These are phyloP conservation scores for Limtongia smithiae DNA, from an alignment of 805 yeast species.

Conservation along the genomic window DNA sequence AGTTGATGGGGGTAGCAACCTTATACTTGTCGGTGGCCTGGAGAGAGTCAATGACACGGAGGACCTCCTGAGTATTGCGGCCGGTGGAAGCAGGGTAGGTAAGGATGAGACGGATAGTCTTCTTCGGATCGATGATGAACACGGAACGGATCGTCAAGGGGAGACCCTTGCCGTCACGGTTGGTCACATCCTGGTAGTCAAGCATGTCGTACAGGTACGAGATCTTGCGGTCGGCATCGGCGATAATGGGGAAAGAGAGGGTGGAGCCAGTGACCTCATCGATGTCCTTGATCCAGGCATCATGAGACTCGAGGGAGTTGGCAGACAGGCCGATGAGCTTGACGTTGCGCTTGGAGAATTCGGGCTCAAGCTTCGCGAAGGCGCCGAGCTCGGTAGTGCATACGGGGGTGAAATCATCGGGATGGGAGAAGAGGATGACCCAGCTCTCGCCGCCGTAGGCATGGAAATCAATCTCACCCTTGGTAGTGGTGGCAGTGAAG, in stretches of 20 bases:
- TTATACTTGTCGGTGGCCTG: conserved; percentile 85
- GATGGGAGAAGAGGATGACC: conserved; percentile 89
- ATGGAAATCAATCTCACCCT: conserved; percentile 82
- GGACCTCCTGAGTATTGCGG: conserved; percentile 90
- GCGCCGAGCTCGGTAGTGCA: conserved; percentile 97
- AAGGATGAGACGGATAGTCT: conserved; percentile 82
- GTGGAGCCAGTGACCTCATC: conserved; percentile 74
- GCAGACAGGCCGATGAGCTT: conserved; percentile 90
- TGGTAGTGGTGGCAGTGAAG: conserved; percentile 76
- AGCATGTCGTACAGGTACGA: conserved; percentile 82
- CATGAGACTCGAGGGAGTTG: conserved; percentile 76
- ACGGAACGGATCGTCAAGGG: conserved; percentile 92
- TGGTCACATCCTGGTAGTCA: conserved; percentile 80
- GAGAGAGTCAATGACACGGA: conserved; percentile 86
- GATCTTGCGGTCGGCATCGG: conserved; percentile 81
- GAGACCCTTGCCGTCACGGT: conserved; percentile 65
- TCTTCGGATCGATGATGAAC: conserved; percentile 85
- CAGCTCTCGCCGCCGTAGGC: conserved; percentile 80
- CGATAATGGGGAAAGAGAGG: conserved; percentile 85
- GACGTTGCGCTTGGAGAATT: conserved; percentile 80
- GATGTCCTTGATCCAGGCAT: conserved; percentile 88
- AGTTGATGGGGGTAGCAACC: conserved; percentile 89
- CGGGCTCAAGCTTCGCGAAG: conserved; percentile 86
- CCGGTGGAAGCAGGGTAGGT: conserved; percentile 94
- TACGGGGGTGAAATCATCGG: conserved; percentile 95